Evolutionary conservation across 2,329 filamentous ascomycete genomes (phyloP).

Genomic region (Paecilomyces sp.): DNA sequence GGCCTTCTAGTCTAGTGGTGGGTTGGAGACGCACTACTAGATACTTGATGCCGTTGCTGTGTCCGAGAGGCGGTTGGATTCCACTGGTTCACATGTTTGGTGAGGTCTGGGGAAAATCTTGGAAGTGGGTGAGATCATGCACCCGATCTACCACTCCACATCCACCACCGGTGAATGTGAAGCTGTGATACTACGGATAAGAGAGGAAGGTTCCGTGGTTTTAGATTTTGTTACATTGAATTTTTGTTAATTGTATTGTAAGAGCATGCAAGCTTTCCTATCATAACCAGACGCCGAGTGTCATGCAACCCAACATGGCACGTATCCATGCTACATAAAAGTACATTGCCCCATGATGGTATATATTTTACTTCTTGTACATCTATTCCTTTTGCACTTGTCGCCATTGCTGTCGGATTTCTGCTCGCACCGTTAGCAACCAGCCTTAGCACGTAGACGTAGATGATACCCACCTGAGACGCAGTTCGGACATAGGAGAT

Average conservation of each 20-base stretch:
- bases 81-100: not conserved
- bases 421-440: slow-evolving; percentile 12
- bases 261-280: slow-evolving; percentile 10
- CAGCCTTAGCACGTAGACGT: not conserved
- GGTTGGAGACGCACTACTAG: not conserved
- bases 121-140: slow-evolving; percentile 8
- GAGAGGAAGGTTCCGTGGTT: not conserved
- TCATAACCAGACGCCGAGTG: slow-evolving; percentile 28
- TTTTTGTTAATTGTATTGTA: not conserved
- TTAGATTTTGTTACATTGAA: not conserved
- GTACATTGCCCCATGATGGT: slow-evolving; percentile 10
- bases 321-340: slow-evolving; percentile 18
- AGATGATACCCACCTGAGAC: slow-evolving; percentile 59
- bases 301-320: slow-evolving; percentile 21
- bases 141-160: not conserved
- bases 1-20: not conserved
- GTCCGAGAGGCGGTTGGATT: slow-evolving; percentile 1
- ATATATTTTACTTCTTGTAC: not conserved
- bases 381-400: slow-evolving; percentile 23
- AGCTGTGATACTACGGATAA: not conserved
- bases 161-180: not conserved
- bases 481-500: slow-evolving; percentile 82
- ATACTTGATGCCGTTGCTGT: not conserved
- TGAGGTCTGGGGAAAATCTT: slow-evolving; percentile 2
- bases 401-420: slow-evolving; percentile 42